A percentile compares a stretch with the other conserved stretches of the same genome.
phyloP scores from a whole-genome alignment of 345 rosid genomes.

The Eucalyptus fibrosa region DNA sequence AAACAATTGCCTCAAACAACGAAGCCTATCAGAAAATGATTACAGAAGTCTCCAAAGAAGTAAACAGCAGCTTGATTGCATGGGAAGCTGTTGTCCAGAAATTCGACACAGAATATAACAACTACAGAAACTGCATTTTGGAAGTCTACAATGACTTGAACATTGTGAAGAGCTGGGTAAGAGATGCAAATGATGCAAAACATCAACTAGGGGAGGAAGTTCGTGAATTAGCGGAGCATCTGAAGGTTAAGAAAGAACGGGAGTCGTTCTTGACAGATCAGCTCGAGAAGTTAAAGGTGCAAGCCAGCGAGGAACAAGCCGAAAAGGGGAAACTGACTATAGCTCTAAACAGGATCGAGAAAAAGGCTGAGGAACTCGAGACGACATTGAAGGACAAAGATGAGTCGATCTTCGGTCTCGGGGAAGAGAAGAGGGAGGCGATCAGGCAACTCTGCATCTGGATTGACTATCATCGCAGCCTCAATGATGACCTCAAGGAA shows the following conservation, averaged over 20 bases:
- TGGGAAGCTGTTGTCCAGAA: conserved; percentile 24
- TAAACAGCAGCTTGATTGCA: conserved; percentile 16
- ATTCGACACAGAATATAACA: conserved; percentile 19
- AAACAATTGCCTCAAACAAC: conserved; percentile 4
- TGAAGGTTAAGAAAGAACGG: conserved; percentile 16
- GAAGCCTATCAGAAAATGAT: conserved; percentile 29
- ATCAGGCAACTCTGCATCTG: conserved; percentile 84
- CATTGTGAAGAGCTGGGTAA: conserved; percentile 32
- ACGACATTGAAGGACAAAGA: conserved; percentile 33
- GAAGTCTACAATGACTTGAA: conserved; percentile 25
- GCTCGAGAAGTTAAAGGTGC: conserved; percentile 29
- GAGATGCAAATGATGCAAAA: conserved; percentile 18
- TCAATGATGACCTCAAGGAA: conserved; percentile 42
- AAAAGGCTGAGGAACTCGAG: conserved; percentile 23
- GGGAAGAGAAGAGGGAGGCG: conserved; percentile 86
- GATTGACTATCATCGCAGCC: conserved; percentile 68
- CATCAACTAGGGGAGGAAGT: conserved; percentile 17
- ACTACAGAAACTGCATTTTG: conserved; percentile 18
- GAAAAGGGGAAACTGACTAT: conserved; percentile 40
- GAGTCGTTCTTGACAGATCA: conserved; percentile 12
- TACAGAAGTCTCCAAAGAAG: conserved; percentile 20
- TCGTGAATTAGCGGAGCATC: conserved; percentile 11
- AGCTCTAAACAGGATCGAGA: conserved; percentile 14
- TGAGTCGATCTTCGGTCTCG: conserved; percentile 24
- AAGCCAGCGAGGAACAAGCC: conserved; percentile 23